Base-by-base conservation (phyloP, 345 rosid genomes). In the Iberis pinnata region DNA sequence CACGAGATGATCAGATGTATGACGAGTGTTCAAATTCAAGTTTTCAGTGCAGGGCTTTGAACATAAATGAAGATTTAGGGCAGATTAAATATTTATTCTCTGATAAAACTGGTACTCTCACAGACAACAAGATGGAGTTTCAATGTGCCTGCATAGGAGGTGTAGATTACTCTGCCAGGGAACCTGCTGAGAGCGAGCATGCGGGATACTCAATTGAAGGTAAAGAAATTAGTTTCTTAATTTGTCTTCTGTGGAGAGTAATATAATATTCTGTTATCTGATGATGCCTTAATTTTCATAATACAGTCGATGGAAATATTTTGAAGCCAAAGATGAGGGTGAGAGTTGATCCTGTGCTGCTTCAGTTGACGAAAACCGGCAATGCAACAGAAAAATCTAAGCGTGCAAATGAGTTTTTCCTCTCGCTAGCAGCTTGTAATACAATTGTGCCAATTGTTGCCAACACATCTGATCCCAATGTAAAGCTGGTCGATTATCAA, bases 51-150 rank as follows among this genome's bases (percentile, higher is more conserved):
- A 76, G 92, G 69, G 97, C 99, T 52, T 70, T 93, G 61, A 93
- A 93, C 60, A 93, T 93, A 63, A 93, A 93, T 68, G 99, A 93
- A 73, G 99, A 93, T 69, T 75, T 93, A 17, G 99, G 99, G 61
- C 99, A 93, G 68, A 79, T 93, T 56, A 93, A 86, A 74, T 93
- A 83, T 68, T 80, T 93, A 3, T 93, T 93, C 80, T 88, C 99
- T 0, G 99, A 93, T 73, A 93, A 93, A 74, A 93, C 97, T 8
- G 99, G 99, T 26, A 93, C 99, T 20, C 97, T 93, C 45, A 93
- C 99, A 0, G 99, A 88, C 67, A 93, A 93, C 80, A 88, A 88
- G 80, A 93, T 93, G 99, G 95, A 83, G 65, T 93, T 93, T 76
- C 94, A 72, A 53, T 80, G 92, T 79, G 99, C 99, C 22, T 85